Percentiles rank a stretch among this genome's conserved stretches.
These are phyloP conservation scores for Cyathus striatus DNA, from an alignment of 768 basidiomycete species.

Conservation along the genomic window DNA sequence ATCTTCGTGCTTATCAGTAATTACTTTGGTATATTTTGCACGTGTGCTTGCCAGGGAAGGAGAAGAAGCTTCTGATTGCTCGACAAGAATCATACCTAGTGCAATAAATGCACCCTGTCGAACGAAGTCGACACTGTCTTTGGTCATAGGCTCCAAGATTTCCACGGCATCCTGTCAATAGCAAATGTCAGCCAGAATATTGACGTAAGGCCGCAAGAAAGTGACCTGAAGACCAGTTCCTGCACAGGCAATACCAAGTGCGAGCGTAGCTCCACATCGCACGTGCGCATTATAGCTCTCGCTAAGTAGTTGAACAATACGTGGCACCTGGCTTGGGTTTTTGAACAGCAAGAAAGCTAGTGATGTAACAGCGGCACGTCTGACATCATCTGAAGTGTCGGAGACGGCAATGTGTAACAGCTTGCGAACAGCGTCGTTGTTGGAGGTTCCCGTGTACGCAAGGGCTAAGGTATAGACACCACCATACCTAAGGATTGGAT, in stretches of 20 bases:
- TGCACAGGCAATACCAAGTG: constrained; percentile 94
- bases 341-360: constrained; percentile 97
- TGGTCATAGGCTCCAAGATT: constrained; percentile 96
- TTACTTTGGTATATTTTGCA: constrained; percentile 82
- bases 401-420: constrained; percentile 96
- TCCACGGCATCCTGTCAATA: constrained; percentile 86
- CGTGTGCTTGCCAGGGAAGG: constrained; percentile 79
- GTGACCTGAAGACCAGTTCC: constrained; percentile 90
- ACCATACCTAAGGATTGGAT: constrained; percentile 95
- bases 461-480: constrained; percentile 96
- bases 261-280: constrained; percentile 92
- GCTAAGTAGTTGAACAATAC: constrained; percentile 93
- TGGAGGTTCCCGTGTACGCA: constrained; percentile 94
- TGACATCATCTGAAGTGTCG: constrained; percentile 96
- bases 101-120: constrained; percentile 96
- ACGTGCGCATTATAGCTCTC: constrained; percentile 99
- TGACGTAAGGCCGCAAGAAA: constrained; percentile 2
- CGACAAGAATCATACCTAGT: constrained; percentile 93
- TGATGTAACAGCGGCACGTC: constrained; percentile 92
- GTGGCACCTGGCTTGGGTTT: constrained; percentile 91
- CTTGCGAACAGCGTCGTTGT: constrained; percentile 89
- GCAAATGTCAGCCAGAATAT: constrained; percentile 3
- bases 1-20: constrained; percentile 96
- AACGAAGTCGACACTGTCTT: constrained; percentile 97
- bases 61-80: constrained; percentile 89